phyloP scores from a whole-genome alignment of 331 rosid genomes.

The Spiraea crenata region DNA sequence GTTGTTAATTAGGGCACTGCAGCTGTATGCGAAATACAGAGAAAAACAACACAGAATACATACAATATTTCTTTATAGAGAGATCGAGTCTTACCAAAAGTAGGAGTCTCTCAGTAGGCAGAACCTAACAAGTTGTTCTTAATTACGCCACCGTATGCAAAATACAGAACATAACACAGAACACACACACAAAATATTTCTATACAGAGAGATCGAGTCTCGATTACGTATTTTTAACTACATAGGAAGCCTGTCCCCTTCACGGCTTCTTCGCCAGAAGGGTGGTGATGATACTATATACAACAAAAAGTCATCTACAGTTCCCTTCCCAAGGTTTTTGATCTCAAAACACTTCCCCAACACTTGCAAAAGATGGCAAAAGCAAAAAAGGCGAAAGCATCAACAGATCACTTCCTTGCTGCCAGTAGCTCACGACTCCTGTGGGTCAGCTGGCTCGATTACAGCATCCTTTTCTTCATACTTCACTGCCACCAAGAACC shows the following conservation, averaged over 20 bases:
- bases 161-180: no score
- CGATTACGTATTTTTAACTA: no score
- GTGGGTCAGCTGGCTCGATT: slow-evolving; percentile 47
- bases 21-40: no score
- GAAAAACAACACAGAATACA: no score
- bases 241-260: background rate
- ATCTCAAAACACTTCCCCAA: background rate
- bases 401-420: background rate
- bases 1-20: no score
- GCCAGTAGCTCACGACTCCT: background rate
- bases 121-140: no score
- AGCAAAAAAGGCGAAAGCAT: background rate
- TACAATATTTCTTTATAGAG: no score
- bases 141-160: no score
- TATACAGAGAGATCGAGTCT: no score
- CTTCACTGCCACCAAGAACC: slow-evolving; percentile 77
- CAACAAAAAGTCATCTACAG: slow-evolving; percentile 14
- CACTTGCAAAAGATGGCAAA: background rate
- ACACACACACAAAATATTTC: no score
- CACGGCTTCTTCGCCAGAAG: background rate
- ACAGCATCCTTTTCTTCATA: slow-evolving; percentile 56
- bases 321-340: background rate
- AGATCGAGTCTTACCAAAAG: no score
- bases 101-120: no score
- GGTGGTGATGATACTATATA: slow-evolving; percentile 7